A percentile compares a stretch with the other conserved stretches of the same genome.
phyloP scores from a whole-genome alignment of 2,329 filamentous ascomycete genomes.

The Orbilia ellipsospora region DNA sequence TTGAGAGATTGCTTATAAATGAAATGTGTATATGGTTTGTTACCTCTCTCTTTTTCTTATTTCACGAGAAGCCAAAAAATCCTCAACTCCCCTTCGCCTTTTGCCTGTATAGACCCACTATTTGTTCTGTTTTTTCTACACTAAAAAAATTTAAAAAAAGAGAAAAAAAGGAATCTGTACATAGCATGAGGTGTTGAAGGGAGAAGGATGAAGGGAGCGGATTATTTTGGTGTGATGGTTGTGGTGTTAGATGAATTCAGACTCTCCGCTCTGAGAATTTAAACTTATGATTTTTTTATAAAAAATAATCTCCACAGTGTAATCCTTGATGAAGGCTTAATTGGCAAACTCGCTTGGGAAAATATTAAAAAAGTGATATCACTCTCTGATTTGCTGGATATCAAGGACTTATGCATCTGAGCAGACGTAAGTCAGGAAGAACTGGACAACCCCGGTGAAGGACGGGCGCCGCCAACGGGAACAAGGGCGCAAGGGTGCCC shows the following conservation, averaged over 20 bases:
- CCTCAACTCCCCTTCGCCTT: conserved; percentile 31
- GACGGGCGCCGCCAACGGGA: conserved; percentile 25
- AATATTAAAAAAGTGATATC: background rate
- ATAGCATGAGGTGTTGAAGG: conserved; percentile 10
- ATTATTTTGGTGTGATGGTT: conserved; percentile 42
- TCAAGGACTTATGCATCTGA: no score
- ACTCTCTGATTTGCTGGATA: background rate
- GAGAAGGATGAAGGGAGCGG: conserved; percentile 21
- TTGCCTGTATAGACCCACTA: conserved; percentile 47
- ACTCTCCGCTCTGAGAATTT: conserved; percentile 53
- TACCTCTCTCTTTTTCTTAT: conserved; percentile 59
- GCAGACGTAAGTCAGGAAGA: background rate
- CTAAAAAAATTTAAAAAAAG: background rate
- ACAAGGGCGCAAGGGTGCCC: conserved; percentile 35
- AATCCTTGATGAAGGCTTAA: no score
- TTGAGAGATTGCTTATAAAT: conserved; percentile 54
- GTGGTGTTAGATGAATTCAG: conserved; percentile 53
- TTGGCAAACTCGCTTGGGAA: no score
- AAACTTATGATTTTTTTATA: no score
- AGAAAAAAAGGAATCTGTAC: conserved; percentile 51
- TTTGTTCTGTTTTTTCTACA: conserved; percentile 25
- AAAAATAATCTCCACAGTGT: no score
- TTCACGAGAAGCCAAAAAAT: conserved; percentile 45
- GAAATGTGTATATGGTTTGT: conserved; percentile 53
- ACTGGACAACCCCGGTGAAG: background rate